These are phyloP conservation scores for Dictyostelium capitatum DNA, from an alignment of 78 protist species.

Conservation along the genomic window DNA sequence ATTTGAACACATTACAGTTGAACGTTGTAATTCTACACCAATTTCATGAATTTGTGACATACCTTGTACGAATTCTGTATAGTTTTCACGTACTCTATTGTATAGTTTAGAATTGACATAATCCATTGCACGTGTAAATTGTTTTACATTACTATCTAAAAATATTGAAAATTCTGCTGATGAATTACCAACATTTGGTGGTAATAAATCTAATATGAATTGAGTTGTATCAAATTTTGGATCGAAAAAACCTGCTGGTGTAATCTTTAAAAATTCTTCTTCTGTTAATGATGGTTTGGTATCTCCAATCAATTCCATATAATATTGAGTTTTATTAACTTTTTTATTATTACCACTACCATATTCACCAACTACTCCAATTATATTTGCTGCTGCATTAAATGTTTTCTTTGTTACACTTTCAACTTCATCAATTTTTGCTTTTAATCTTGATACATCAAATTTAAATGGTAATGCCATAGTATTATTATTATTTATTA, in stretches of 20 bases:
- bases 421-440: slow-evolving; percentile 69
- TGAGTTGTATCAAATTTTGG: slow-evolving; percentile 31
- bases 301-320: slow-evolving; percentile 28
- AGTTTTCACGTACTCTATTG: slow-evolving; percentile 70
- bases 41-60: slow-evolving; percentile 86
- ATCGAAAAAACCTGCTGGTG: slow-evolving; percentile 62
- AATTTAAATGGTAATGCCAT: slow-evolving; percentile 41
- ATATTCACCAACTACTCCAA: slow-evolving; percentile 7
- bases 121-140: slow-evolving; percentile 57
- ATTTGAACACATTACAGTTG: slow-evolving; percentile 43
- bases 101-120: slow-evolving; percentile 61
- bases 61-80: slow-evolving; percentile 79
- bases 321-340: slow-evolving; percentile 49
- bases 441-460: slow-evolving; percentile 63
- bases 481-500: too few species aligned
- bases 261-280: slow-evolving; percentile 45
- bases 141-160: slow-evolving; percentile 18
- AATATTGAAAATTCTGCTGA: slow-evolving; percentile 23
- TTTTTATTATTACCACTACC: slow-evolving; percentile 14
- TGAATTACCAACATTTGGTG: background rate
- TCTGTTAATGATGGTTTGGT: slow-evolving; percentile 47
- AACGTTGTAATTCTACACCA: slow-evolving; percentile 68
- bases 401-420: slow-evolving; percentile 51
- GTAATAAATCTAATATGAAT: slow-evolving; percentile 41
- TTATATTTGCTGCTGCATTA: slow-evolving; percentile 21